Base-by-base conservation (phyloP, 2,329 filamentous ascomycete genomes). In the Sclerotinia sclerotiorum region DNA sequence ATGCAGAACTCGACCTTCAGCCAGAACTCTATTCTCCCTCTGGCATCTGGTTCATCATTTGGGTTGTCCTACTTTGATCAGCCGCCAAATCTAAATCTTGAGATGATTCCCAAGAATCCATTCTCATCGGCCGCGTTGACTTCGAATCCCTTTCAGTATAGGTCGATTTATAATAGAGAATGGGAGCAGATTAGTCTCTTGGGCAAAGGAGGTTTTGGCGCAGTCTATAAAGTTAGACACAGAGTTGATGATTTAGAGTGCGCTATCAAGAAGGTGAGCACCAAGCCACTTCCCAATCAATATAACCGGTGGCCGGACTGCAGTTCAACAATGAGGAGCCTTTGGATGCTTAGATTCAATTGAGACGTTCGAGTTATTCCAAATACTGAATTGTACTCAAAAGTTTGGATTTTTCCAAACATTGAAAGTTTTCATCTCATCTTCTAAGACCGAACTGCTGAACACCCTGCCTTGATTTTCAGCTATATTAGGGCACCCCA, bases 171-270 rank as follows among this genome's bases (percentile, higher is more conserved):
- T 21, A 44, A 54, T 24, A 29, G 65, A 48, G 65, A 67, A 67
- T 67, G 65, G 65, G 46, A 67, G 17, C 56, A 84, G 84, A 69
- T 87, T 84, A 69, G 79, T 81, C 27, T 87, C 1, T 80, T 90
- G 3, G 88, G 88, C 1, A 87, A 84, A 74, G 88, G 88, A 19
- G 88, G 88, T 0, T 90, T 88, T 74, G 88, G 87, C 1, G 83
- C 83, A 49, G 88, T 90, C 2, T 90, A 84, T 74, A 85, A 85
- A 71, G 87, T 84, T 15, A 82, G 80, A 60, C 85, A 90, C 71
- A 82, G 84, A 63, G 82, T 90, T 7, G 88, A 91, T 74, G 83
- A 84, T 8, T 82, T 84, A 56, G 79, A 84, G 49, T 91, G 90
- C 73, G 88, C 88, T 0, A 81, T 91, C 61, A 91, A 91, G 75